Conservation (phyloP, 1,284 basidiomycete genomes). For the Volvariella volvacea region DNA sequence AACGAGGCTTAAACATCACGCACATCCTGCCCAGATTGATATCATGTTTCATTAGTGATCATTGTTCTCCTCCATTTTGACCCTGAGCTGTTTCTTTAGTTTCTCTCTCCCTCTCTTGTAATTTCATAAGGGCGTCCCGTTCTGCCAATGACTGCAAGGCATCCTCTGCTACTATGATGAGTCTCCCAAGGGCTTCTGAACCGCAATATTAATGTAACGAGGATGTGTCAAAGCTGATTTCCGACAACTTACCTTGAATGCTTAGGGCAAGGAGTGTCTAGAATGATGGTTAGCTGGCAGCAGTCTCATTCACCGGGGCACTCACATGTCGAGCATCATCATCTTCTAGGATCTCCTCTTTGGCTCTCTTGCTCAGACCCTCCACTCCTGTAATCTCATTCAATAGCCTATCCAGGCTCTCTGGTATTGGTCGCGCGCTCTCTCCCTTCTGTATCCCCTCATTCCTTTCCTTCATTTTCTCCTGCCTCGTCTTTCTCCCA, state of each 20-base stretch:
- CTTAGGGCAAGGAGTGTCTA: slow-evolving; percentile 46
- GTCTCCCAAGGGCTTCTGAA: slow-evolving; percentile 31
- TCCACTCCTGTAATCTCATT: slow-evolving; percentile 38
- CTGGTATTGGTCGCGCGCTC: slow-evolving; percentile 21
- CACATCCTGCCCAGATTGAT: too few relatives aligned
- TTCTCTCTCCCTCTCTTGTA: too few relatives aligned
- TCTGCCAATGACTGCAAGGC: slow-evolving; percentile 31
- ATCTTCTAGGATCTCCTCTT: slow-evolving; percentile 44
- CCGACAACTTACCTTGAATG: slow-evolving; percentile 36
- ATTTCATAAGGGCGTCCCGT: slow-evolving; percentile 12
- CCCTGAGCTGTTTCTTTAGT: too few relatives aligned
- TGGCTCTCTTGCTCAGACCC: slow-evolving; percentile 29
- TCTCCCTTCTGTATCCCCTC: slow-evolving; percentile 10
- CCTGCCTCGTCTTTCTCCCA: not conserved
- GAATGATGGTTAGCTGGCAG: not conserved
- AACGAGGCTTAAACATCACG: too few relatives aligned
- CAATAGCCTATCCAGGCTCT: slow-evolving; percentile 31
- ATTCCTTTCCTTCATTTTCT: not conserved
- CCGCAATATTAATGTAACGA: not conserved
- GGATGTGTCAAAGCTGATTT: slow-evolving; percentile 5
- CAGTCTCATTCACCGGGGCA: slow-evolving; percentile 1
- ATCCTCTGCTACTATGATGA: slow-evolving; percentile 36
- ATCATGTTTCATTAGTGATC: too few relatives aligned
- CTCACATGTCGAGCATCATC: slow-evolving; percentile 42
- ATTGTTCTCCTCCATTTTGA: too few relatives aligned